Evolutionary conservation across 371 early-diverging fungal species (phyloP), one percentile per base, ranked within the genome.

Genomic region (Funneliformis caledonium): DNA sequence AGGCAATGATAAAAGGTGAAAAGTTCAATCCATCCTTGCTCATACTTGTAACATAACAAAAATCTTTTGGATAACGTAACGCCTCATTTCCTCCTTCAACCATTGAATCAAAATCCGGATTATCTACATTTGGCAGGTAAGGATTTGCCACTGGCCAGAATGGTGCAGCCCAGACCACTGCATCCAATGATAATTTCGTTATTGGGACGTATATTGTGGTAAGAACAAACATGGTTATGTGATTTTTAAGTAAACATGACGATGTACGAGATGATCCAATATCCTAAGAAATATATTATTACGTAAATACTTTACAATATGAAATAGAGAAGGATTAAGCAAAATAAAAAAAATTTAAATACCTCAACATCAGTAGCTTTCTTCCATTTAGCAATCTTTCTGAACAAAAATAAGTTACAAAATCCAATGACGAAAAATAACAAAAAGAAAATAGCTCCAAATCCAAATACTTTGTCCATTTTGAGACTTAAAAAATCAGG

Each of bases 31-130:
- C 82, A 68, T 85, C 85, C 6, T 83, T 82, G 70, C 82, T 83
- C 88, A 89, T 90, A 37, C 88, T 88, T 9, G 91, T 89, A 8
- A 88, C 89, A 73, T 91, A 91, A 78, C 91, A 91, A 81, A 89
- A 89, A 43, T 84, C 82, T 2, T 43, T 37, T 0, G 88, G 85
- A 31, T 72, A 80, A 19, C 89, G 85, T 33, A 82, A 82, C 19
- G 80, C 72, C 4, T 81, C 86, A 22, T 81, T 85, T 0, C 82
- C 82, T 1, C 82, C 83, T 4, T 56, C 56, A 56, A 16, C 14
- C 56, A 52, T 52, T 52, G 56, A 52, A 16, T 82, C 78, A 33
- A 85, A 85, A 12, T 19, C 78, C 1, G 91, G 90, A 47, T 77
- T 81, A 78, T 90, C 90, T 7, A 70, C 26, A 33, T 48, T 60